Evolutionary conservation across 768 basidiomycete genomes (phyloP), one percentile per base, ranked within the genome.

Genomic region (Russula sp.): DNA sequence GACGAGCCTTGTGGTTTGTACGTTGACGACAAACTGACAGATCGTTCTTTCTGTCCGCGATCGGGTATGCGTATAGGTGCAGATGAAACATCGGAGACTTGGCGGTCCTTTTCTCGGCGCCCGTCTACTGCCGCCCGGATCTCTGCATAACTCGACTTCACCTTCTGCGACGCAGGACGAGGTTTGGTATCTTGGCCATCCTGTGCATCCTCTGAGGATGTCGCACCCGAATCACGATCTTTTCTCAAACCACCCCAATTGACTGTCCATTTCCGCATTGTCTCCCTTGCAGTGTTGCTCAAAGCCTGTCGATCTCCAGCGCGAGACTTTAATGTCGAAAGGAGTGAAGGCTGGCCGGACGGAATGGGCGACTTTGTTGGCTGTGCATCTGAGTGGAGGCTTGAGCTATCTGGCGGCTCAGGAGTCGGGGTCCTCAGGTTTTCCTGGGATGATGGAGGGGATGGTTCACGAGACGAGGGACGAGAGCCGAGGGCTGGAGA

Each of bases 261-360:
- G 32, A 85, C 86, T 25, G 93, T 86, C 93, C 93, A 96, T 71
- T 96, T 96, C 61, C 87, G 85, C 79, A 97, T 87, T 9, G 89
- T 81, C 69, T 97, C 95, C 70, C 87, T 89, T 13, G 93, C 90
- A 0, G 88, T 84, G 67, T 89, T 87, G 65, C 85, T 86, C 47
- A 95, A 75, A 7, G 90, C 89, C 71, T 94, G 88, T 70, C 93
- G 95, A 72, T 95, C 94, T 3, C 74, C 76, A 0, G 86, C 83
- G 46, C 86, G 87, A 7, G 90, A 83, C 70, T 88, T 89, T 56
- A 91, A 79, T 25, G 87, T 85, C 18, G 88, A 83, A 50, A 96
- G 81, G 75, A 97, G 60, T 10, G 59, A 60, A 36, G 59, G 11
- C 36, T 64, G 53, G 46, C 57, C 25, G 5, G 63, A 56, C 7